These are phyloP conservation scores for Pittosporum tobira DNA, from an alignment of 129 eudicot genomes.

Conservation along the genomic window DNA sequence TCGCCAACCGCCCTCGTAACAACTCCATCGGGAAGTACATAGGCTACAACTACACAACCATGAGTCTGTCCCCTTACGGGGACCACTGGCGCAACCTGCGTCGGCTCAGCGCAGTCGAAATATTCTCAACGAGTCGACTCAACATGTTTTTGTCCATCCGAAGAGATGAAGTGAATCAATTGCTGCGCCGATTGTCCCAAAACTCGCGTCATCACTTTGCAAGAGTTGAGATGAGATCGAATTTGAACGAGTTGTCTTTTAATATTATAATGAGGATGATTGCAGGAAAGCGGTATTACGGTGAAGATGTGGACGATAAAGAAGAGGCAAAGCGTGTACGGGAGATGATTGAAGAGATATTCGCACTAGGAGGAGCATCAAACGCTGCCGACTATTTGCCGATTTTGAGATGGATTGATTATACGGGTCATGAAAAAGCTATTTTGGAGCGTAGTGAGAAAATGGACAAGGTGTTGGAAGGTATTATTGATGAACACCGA, in stretches of 20 bases:
- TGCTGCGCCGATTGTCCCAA: slow-evolving; percentile 6
- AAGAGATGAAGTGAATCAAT: slow-evolving; percentile 19
- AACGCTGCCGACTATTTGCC: slow-evolving; percentile 29
- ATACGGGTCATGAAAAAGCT: slow-evolving; percentile 12
- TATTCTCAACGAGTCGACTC: slow-evolving; percentile 36
- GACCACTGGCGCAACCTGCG: slow-evolving; percentile 51
- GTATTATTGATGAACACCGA: slow-evolving; percentile 21
- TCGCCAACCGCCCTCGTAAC: slow-evolving; percentile 37
- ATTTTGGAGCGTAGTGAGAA: background rate
- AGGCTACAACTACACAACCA: slow-evolving; percentile 32
- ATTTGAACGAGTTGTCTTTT: slow-evolving; percentile 15
- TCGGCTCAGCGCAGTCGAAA: slow-evolving; percentile 23
- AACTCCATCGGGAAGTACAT: slow-evolving; percentile 16
- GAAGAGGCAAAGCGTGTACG: slow-evolving; percentile 18
- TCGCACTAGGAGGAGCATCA: slow-evolving; percentile 12
- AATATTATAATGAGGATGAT: slow-evolving; percentile 33
- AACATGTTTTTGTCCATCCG: slow-evolving; percentile 17
- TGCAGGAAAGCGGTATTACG: slow-evolving; percentile 24
- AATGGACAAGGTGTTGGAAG: slow-evolving; percentile 10
- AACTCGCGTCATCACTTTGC: background rate
- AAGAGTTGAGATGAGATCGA: slow-evolving; percentile 23
- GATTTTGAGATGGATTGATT: slow-evolving; percentile 27
- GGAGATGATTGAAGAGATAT: slow-evolving; percentile 16
- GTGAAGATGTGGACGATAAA: slow-evolving; percentile 6
- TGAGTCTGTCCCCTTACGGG: slow-evolving; percentile 29